A percentile compares a stretch with the other conserved stretches of the same genome.
phyloP scores from a whole-genome alignment of 768 basidiomycete genomes.

The Neoboletus magnificus region DNA sequence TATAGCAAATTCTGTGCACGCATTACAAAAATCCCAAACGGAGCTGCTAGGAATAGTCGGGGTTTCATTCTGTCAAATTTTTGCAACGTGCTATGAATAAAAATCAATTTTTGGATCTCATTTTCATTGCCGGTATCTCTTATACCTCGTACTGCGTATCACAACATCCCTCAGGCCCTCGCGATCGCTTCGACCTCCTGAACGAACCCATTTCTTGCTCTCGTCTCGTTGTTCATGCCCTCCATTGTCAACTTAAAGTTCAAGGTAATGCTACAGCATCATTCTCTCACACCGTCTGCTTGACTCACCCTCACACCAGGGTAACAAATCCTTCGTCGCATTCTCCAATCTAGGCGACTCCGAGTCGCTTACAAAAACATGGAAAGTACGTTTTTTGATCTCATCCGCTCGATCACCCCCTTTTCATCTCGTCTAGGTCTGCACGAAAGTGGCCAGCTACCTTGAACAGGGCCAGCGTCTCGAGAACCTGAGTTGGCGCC shows the following conservation, averaged over 20 bases:
- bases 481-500: constrained; percentile 89
- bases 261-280: constrained; percentile 47
- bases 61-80: constrained; percentile 32
- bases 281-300: not conserved
- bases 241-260: constrained; percentile 85
- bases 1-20: constrained; percentile 13
- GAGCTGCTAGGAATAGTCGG: constrained; percentile 31
- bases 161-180: constrained; percentile 8
- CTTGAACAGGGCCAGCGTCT: constrained; percentile 89
- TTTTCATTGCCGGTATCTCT: constrained; percentile 24
- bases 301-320: constrained; percentile 39
- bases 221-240: constrained; percentile 47
- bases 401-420: not conserved
- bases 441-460: constrained; percentile 86
- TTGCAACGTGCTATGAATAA: constrained; percentile 26
- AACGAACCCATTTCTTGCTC: not conserved
- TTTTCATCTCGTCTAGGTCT: constrained; percentile 49
- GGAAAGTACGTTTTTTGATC: constrained; percentile 59
- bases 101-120: constrained; percentile 7
- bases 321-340: constrained; percentile 93
- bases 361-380: constrained; percentile 84
- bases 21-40: constrained; percentile 20
- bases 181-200: constrained; percentile 15
- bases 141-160: constrained; percentile 19
- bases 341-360: constrained; percentile 85